phyloP scores from a whole-genome alignment of 495 filamentous ascomycete species.

The Aspergillus leporis region DNA sequence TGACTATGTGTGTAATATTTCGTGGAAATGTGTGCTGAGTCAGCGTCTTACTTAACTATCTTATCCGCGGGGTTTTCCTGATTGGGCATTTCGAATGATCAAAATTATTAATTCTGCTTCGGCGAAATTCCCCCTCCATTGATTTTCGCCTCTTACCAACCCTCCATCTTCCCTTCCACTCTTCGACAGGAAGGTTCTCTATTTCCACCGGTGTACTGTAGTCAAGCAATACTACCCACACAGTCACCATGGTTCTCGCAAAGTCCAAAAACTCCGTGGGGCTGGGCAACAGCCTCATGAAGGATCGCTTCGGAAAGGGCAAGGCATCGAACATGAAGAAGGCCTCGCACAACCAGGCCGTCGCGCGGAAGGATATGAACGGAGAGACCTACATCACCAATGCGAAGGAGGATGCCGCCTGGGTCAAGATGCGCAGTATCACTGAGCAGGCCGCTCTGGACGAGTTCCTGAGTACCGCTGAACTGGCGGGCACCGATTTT shows the following conservation, averaged over 20 bases:
- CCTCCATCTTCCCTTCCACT: constrained; percentile 17
- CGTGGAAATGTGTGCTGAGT: constrained; percentile 25
- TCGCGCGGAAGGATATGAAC: constrained; percentile 43
- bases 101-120: constrained; percentile 15
- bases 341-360: constrained; percentile 61
- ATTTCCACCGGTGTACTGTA: constrained; percentile 30
- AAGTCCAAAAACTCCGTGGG: constrained; percentile 96
- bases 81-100: constrained; percentile 15
- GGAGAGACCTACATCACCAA: constrained; percentile 53
- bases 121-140: background rate
- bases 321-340: constrained; percentile 73
- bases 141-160: constrained; percentile 9
- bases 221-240: constrained; percentile 15
- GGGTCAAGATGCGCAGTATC: constrained; percentile 91
- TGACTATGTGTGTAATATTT: constrained; percentile 4
- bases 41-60: constrained; percentile 26
- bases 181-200: constrained; percentile 33
- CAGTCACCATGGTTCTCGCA: constrained; percentile 77
- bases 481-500: constrained; percentile 96
- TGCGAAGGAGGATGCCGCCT: constrained; percentile 44
- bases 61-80: constrained; percentile 26
- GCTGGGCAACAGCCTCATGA: constrained; percentile 90
- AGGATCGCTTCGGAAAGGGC: constrained; percentile 87
- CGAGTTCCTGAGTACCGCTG: constrained; percentile 81
- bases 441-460: constrained; percentile 97